Percentiles rank a stretch among this genome's conserved stretches.
Conservation (phyloP, 1,284 basidiomycete genomes). For the Tylopilus sp. region DNA sequence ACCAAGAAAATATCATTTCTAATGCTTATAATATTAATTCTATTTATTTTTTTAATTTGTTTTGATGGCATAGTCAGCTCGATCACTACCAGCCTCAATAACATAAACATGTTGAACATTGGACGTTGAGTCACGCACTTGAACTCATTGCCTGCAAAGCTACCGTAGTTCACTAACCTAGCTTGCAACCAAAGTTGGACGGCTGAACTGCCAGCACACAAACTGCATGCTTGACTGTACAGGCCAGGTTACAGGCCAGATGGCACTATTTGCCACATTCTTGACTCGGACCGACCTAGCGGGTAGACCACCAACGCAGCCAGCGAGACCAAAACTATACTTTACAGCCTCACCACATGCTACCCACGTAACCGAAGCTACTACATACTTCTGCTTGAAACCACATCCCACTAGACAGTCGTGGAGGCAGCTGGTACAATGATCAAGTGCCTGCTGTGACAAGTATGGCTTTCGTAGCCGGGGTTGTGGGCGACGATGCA, state of each 20-base stretch:
- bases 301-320: no score
- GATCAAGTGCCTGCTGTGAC: neutral
- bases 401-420: neutral
- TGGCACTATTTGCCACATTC: no score
- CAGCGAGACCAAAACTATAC: neutral
- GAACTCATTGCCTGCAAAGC: neutral
- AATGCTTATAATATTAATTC: no score
- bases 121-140: neutral
- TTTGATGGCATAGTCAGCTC: no score
- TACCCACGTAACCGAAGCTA: neutral
- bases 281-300: no score
- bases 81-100: neutral
- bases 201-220: no score
- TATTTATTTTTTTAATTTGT: no score
- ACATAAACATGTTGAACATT: no score
- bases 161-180: neutral
- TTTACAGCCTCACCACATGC: neutral
- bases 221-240: no score
- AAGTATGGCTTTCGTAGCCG: constrained; percentile 5
- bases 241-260: no score
- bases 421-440: neutral
- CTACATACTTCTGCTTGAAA: neutral
- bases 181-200: neutral
- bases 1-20: no score
- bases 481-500: neutral